Evolutionary conservation across 345 rosid genomes (phyloP), one percentile per base, ranked within the genome.

Genomic region (Orychophragmus violaceus): DNA sequence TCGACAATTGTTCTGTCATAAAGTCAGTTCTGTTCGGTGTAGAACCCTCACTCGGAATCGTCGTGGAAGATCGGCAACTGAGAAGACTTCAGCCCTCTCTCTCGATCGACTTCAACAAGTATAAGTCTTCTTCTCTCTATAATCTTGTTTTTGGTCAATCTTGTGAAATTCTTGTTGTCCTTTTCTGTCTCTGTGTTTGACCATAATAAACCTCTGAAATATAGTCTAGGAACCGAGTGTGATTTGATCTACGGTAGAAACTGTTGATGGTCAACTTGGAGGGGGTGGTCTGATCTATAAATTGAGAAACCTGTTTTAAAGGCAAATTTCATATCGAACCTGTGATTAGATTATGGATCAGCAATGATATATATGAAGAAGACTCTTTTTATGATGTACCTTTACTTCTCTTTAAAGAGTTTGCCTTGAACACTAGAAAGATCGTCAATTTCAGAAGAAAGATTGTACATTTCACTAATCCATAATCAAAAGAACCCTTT

Each of bases 361-460:
- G n/a, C n/a, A n/a, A n/a, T n/a, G n/a, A n/a, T 42, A 2, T 18
- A 19, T 53, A 3, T 32, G 41, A 33, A 56, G 8, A 17, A 8
- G 61, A 29, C 27, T 30, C 61, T n/a, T n/a, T n/a, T 56, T 23
- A 7, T 30, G 56, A 12, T 49, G 45, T 12, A 62, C 30, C 10
- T 32, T 2, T 21, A 3, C 8, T 22, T 48, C n/a, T n/a, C n/a
- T n/a, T n/a, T n/a, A n/a, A n/a, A n/a, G n/a, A n/a, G n/a, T n/a
- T n/a, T n/a, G n/a, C n/a, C n/a, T n/a, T n/a, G n/a, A n/a, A n/a
- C n/a, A n/a, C n/a, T n/a, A n/a, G n/a, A n/a, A n/a, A n/a, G n/a
- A n/a, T n/a, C n/a, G n/a, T n/a, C n/a, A n/a, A n/a, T 54, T 54
- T 27, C 60, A 52, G 21, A 25, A 66, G 35, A 50, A 64, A 36